These are phyloP conservation scores for Hypomontagnella monticulosa DNA, from an alignment of 495 filamentous ascomycete genomes.

Conservation along the genomic window DNA sequence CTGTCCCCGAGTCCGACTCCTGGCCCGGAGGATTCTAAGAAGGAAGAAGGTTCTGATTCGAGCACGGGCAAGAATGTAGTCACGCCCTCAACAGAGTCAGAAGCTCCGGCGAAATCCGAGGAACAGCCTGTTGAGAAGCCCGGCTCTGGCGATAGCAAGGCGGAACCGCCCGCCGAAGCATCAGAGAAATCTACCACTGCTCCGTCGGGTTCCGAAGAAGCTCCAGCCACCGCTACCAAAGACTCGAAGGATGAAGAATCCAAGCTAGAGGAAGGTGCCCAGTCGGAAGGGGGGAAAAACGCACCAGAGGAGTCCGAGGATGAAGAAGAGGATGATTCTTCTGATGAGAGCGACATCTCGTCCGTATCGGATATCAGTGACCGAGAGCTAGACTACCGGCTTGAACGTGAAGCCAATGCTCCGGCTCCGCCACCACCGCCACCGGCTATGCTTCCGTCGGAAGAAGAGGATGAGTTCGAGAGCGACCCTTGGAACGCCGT, in stretches of 20 bases:
- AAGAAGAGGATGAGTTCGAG: slow-evolving; percentile 55
- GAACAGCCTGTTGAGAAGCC: slow-evolving; percentile 1
- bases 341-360: slow-evolving; percentile 45
- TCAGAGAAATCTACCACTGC: background rate
- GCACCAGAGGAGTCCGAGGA: slow-evolving; percentile 26
- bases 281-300: slow-evolving; percentile 9
- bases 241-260: slow-evolving; percentile 33
- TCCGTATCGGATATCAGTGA: slow-evolving; percentile 52
- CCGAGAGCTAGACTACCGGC: slow-evolving; percentile 45
- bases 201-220: background rate
- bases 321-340: slow-evolving; percentile 44
- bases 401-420: slow-evolving; percentile 20
- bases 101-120: slow-evolving; percentile 2
- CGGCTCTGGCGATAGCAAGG: slow-evolving; percentile 1
- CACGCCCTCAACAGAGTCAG: slow-evolving; percentile 15
- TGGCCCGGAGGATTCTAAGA: slow-evolving; percentile 39
- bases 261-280: slow-evolving; percentile 2
- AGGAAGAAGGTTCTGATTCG: slow-evolving; percentile 25
- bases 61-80: background rate
- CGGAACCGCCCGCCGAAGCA: background rate
- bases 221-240: background rate
- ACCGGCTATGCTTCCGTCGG: background rate
- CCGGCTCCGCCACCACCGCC: slow-evolving; percentile 16
- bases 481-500: slow-evolving; percentile 86
- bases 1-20: slow-evolving; percentile 23